Evolutionary conservation across 257 asterid species (phyloP), one percentile per base, ranked within the genome.

Genomic region (Solanum medicagineum): DNA sequence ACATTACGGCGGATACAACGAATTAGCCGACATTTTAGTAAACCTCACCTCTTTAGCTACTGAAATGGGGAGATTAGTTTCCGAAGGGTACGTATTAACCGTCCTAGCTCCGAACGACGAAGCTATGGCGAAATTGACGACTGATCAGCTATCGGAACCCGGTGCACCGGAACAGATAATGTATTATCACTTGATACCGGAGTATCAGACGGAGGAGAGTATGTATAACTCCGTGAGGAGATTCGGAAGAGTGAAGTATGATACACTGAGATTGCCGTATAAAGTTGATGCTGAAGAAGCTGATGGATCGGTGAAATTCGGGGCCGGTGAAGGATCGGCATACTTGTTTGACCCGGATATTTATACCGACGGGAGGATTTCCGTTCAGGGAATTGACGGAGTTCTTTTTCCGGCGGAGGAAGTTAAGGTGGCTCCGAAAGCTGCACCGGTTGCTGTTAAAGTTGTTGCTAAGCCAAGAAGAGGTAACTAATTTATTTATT

Each of bases 121-220:
- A 81, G 99, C 99, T 20, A 95, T 96, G 99, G 98, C 98, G 20
- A 96, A 96, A 85, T 49, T 96, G 1, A 93, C 96, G 2, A 92
- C 97, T 2, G 99, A 96, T 88, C 98, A 93, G 60, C 40, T 96
- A 85, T 91, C 95, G 15, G 99, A 96, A 59, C 98, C 99, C 0
- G 99, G 98, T 6, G 96, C 99, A 10, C 98, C 98, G 85, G 99
- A 96, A 92, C 98, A 93, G 59, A 96, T 96, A 22, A 92, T 95
- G 89, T 95, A 95, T n/a, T 95, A 93, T 29, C 99, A 95, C 87
- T 4, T 95, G 40, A 86, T 96, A 5, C 98, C 99, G 0, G 99
- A 96, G 91, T 96, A 96, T 26, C 98, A 96, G 55, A 95, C 98
- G 7, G 99, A 96, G 79, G 99, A 96, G 77, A 96, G 99, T 56